A percentile compares a stretch with the other conserved stretches of the same genome.
Evolutionary conservation across 2,329 filamentous ascomycete genomes (phyloP).

Genomic region (Fusarium burgessii): DNA sequence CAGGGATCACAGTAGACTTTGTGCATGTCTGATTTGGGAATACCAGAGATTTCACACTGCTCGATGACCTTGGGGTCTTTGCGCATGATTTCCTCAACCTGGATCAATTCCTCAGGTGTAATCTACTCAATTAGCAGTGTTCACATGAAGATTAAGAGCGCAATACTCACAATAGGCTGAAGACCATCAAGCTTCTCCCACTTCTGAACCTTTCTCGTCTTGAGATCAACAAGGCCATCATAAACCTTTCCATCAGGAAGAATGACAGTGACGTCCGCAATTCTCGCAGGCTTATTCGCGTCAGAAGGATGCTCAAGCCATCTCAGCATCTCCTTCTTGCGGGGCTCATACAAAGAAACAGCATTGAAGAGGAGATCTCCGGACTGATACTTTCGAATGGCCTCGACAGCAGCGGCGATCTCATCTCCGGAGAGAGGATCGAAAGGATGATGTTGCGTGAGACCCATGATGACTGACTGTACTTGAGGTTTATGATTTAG

Average conservation of each 20-base stretch:
- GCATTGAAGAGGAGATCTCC: constrained; percentile 85
- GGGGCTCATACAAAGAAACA: constrained; percentile 85
- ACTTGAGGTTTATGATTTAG: neutral
- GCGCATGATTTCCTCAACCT: constrained; percentile 80
- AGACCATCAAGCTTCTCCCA: constrained; percentile 83
- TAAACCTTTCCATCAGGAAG: constrained; percentile 82
- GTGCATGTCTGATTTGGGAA: constrained; percentile 86
- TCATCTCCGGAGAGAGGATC: constrained; percentile 72
- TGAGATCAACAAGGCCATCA: constrained; percentile 83
- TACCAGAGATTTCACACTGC: constrained; percentile 86
- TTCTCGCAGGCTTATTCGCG: constrained; percentile 72
- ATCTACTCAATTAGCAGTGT: constrained; percentile 64
- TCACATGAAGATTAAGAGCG: no score
- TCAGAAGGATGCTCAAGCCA: constrained; percentile 78
- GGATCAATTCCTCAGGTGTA: constrained; percentile 88
- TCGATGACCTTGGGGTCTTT: constrained; percentile 89
- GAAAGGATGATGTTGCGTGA: constrained; percentile 43
- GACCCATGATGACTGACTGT: constrained; percentile 16
- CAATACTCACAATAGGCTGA: constrained; percentile 83
- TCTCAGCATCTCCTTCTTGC: constrained; percentile 83
- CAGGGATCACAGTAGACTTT: constrained; percentile 97
- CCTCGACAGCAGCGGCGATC: constrained; percentile 70
- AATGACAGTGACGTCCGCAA: constrained; percentile 88
- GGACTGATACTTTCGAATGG: constrained; percentile 75
- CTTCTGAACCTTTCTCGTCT: constrained; percentile 72